phyloP scores from a whole-genome alignment of 768 basidiomycete genomes.

The Lyophyllum shimeji region DNA sequence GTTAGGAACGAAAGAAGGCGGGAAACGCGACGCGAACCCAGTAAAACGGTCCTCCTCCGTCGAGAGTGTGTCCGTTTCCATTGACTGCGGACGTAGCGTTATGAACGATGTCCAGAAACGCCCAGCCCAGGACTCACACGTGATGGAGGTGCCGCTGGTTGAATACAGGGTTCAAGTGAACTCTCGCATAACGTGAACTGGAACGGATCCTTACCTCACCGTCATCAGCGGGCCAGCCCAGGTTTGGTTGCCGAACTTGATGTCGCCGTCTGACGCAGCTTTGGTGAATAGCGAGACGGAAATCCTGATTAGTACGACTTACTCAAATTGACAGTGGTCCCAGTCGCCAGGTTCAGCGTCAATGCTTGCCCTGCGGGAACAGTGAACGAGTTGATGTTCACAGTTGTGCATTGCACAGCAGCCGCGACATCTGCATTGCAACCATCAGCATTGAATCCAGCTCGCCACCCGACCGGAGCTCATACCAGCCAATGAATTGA shows the following conservation, averaged over 20 bases:
- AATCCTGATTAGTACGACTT: conserved; percentile 20
- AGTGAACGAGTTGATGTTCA: conserved; percentile 56
- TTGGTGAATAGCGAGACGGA: neutral
- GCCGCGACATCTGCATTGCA: conserved; percentile 37
- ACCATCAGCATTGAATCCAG: neutral
- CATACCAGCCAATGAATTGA: conserved; percentile 44
- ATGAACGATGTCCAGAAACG: neutral
- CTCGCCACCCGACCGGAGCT: conserved; percentile 8
- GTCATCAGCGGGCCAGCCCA: conserved; percentile 59
- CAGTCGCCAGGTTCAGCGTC: conserved; percentile 41
- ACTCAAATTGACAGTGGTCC: conserved; percentile 62
- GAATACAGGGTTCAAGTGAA: neutral
- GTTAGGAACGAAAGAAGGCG: neutral
- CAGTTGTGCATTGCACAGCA: conserved; percentile 56
- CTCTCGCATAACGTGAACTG: neutral
- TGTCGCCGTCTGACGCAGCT: conserved; percentile 48
- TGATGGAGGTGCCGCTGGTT: conserved; percentile 47
- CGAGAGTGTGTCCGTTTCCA: conserved; percentile 40
- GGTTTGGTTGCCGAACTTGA: conserved; percentile 49
- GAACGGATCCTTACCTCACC: conserved; percentile 35
- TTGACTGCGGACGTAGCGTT: conserved; percentile 27
- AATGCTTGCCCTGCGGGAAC: conserved; percentile 56
- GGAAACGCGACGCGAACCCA: conserved; percentile 35
- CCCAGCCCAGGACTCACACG: conserved; percentile 34
- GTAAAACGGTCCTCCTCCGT: conserved; percentile 44